Base-by-base conservation (phyloP, 768 basidiomycete species). In the Auriscalpium orientale region DNA sequence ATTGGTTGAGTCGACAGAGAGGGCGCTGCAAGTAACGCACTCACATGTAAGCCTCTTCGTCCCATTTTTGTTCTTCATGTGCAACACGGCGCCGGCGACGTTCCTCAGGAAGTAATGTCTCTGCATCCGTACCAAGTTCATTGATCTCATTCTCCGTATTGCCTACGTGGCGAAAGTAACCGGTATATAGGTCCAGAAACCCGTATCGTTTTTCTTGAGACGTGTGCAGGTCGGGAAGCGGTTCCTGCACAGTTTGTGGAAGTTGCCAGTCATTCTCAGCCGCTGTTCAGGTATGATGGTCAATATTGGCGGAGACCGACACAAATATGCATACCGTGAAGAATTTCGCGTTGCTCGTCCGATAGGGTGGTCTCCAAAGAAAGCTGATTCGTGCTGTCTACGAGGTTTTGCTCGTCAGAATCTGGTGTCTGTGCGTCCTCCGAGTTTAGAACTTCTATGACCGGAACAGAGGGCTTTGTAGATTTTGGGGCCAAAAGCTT, bases 21-120 rank as follows among this genome's bases (percentile, higher is more conserved):
- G 22, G 13, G 44, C 20, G 46, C 36, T 10, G 9, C 49, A n/a
- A 20, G 51, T 37, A 51, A 46, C 36, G 46, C 54, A 52, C 81
- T 53, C 68, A 91, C 91, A 91, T 84, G 66, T 92, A 93, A 70
- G 92, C 76, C 63, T 91, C 89, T 63, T 82, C 83, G 62, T 92
- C 85, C 79, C 85, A 94, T 69, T 91, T 91, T 34, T 78, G 74
- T 40, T 91, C 75, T 67, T 92, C 91, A 58, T 82, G 83, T 54
- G 71, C 67, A 11, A 81, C 60, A 49, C 89, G 79, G 56, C 73
- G 74, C 44, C 57, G 61, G 33, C 82, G 76, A 38, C 89, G 78
- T 59, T 85, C 82, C 3, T 68, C 65, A 12, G 64, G 68, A 12
- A 73, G 66, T 53, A 79, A 79, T 1, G 66, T 75, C 70, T 94